Base-by-base conservation (phyloP, 2,329 filamentous ascomycete genomes). In the Furcasterigmium furcatum region DNA sequence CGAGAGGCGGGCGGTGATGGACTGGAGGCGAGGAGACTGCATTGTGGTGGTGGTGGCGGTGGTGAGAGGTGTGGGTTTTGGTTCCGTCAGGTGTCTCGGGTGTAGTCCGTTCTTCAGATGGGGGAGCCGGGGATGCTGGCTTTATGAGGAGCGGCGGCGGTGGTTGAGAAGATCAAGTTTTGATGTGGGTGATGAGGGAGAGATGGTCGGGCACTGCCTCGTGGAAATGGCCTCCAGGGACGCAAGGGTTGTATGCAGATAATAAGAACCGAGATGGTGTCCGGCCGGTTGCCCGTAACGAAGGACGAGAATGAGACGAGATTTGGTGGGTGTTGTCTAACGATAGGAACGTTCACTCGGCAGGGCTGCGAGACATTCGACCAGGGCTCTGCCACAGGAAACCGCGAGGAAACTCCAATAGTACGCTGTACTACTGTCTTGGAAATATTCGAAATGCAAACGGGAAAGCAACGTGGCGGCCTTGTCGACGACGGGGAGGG, bases 1-100 rank as follows among this genome's bases (percentile, higher is more conserved):
- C 10, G 73, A 72, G 64, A 80, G 73, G 66, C 76, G 76, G 46
- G 68, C 62, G 46, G 72, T 64, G 59, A 79, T 69, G 49, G 65
- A 60, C 49, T 78, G 70, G 64, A 79, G 72, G 55, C 73, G 72
- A 9, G 72, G 67, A 38, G 66, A 57, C 54, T 74, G 69, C 74
- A 76, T 27, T 27, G 24, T 27, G 7, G 24, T 38, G 5, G 9
- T 38, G 38, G 43, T 49, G 46, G 19, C 42, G 43, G 44, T 29
- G 21, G 12, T n/a, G 20, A 25, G 7, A 25, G 8, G 12, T 5
- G 12, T 18, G 21, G 3, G 16, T n/a, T 9, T n/a, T 18, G 35
- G 35, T 20, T 10, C 12, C 8, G n/a, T 18, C 13, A 20, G 35
- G 7, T 27, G 24, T 27, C 24, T 27, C 24, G 24, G 24, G 24